These are phyloP conservation scores for Phytophthora litchii DNA, from an alignment of 352 stramenopile genomes.

Conservation along the genomic window DNA sequence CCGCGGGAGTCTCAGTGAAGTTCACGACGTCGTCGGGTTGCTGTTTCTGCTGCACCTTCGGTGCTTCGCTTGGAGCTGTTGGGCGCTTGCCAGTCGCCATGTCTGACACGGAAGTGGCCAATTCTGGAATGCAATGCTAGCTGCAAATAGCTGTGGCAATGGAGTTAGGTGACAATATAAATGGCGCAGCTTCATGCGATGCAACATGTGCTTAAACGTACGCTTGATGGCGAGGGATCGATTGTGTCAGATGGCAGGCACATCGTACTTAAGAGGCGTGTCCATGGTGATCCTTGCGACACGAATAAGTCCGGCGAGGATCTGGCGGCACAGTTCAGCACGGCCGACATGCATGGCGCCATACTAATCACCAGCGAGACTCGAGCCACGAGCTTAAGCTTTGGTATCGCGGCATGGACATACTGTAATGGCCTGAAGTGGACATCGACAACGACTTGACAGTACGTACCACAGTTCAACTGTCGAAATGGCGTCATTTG, in stretches of 20 bases:
- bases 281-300: conserved; percentile 20
- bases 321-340: conserved; percentile 9
- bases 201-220: conserved; percentile 6
- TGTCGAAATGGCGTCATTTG: conserved; percentile 22
- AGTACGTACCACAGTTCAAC: conserved; percentile 19
- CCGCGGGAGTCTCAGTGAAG: background rate
- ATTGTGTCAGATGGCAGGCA: conserved; percentile 3
- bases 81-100: conserved; percentile 29
- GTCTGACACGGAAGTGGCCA: conserved; percentile 16
- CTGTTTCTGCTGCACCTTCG: conserved; percentile 22
- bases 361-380: too few species aligned
- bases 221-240: conserved; percentile 16
- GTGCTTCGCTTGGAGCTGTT: conserved; percentile 15
- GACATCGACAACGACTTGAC: background rate
- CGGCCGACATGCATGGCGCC: background rate
- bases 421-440: background rate
- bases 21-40: conserved; percentile 7
- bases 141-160: conserved; percentile 16
- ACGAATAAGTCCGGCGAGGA: conserved; percentile 8
- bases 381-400: too few species aligned
- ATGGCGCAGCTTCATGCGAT: conserved; percentile 8
- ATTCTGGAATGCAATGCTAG: conserved; percentile 19
- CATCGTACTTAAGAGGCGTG: conserved; percentile 18
- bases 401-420: background rate
- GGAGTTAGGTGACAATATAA: conserved; percentile 2